Percentiles rank a stretch among this genome's conserved stretches.
Evolutionary conservation across 169 alveolate species (phyloP).

Genomic region (Eimeria acervulina): DNA sequence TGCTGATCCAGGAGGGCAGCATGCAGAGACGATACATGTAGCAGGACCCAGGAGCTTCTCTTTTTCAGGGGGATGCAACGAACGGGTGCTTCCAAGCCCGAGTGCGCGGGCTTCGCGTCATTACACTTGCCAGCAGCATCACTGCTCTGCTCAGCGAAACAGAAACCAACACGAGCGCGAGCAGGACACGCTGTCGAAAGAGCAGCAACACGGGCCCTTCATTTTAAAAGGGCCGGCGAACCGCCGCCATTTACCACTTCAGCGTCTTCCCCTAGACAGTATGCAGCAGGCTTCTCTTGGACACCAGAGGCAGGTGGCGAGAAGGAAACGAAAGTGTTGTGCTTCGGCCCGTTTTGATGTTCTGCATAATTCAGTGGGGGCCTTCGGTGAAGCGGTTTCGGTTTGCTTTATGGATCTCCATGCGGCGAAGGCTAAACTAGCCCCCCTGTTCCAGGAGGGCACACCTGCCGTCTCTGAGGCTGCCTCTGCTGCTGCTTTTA

Average conservation of each 20-base stretch:
- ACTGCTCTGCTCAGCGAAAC: background rate
- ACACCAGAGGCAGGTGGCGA: background rate
- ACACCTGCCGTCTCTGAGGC: slow-evolving; percentile 1
- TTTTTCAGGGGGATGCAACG: background rate
- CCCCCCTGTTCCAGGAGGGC: slow-evolving; percentile 50
- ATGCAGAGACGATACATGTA: background rate
- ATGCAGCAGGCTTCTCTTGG: background rate
- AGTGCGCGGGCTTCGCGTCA: background rate
- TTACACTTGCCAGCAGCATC: background rate
- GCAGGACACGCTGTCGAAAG: background rate
- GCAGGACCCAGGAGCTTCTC: background rate
- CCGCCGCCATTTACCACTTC: background rate
- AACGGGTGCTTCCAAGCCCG: background rate
- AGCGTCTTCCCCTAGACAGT: background rate
- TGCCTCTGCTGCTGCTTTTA: background rate
- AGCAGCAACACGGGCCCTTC: background rate
- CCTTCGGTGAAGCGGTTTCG: slow-evolving; percentile 3
- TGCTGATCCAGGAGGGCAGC: background rate
- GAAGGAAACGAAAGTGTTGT: background rate
- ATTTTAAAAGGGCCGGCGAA: background rate
- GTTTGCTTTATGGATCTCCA: slow-evolving; percentile 37
- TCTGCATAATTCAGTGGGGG: background rate
- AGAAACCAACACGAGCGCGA: background rate
- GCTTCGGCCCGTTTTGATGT: background rate
- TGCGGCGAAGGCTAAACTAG: slow-evolving; percentile 52